Evolutionary conservation across 2,329 filamentous ascomycete genomes (phyloP).

Genomic region (Dactylellina cionopaga): DNA sequence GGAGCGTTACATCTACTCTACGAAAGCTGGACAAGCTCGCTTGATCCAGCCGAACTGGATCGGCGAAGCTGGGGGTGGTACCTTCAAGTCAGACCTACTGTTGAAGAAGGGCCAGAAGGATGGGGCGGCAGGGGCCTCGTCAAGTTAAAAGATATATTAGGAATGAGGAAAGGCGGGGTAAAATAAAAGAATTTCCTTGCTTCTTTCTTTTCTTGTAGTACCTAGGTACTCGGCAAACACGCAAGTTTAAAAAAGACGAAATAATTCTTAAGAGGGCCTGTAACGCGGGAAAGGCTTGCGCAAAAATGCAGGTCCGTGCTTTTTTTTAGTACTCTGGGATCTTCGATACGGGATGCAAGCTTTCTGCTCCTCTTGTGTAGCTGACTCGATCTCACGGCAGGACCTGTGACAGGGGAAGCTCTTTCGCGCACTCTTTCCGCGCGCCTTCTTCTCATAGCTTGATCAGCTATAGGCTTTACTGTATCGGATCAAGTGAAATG

Average conservation of each 20-base stretch:
- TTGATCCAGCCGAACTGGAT: slow-evolving; percentile 36
- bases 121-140: slow-evolving; percentile 46
- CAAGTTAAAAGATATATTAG: slow-evolving; percentile 35
- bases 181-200: slow-evolving; percentile 9
- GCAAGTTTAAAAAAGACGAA: background rate
- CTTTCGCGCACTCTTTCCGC: background rate
- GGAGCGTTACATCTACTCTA: slow-evolving; percentile 41
- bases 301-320: slow-evolving; percentile 1
- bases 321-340: too few species aligned
- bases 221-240: slow-evolving; percentile 19
- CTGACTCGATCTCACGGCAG: background rate
- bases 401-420: background rate
- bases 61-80: slow-evolving; percentile 48
- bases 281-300: background rate
- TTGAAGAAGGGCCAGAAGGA: slow-evolving; percentile 47
- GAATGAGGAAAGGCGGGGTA: slow-evolving; percentile 44
- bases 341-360: too few species aligned
- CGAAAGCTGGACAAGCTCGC: slow-evolving; percentile 33
- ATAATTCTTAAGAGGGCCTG: background rate
- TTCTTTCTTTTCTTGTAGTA: too few species aligned
- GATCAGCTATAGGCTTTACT: too few species aligned
- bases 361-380: background rate
- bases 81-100: slow-evolving; percentile 26
- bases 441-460: background rate
- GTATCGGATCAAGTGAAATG: too few species aligned